phyloP scores from a whole-genome alignment of 495 filamentous ascomycete species.

The Cetradonia linearis region DNA sequence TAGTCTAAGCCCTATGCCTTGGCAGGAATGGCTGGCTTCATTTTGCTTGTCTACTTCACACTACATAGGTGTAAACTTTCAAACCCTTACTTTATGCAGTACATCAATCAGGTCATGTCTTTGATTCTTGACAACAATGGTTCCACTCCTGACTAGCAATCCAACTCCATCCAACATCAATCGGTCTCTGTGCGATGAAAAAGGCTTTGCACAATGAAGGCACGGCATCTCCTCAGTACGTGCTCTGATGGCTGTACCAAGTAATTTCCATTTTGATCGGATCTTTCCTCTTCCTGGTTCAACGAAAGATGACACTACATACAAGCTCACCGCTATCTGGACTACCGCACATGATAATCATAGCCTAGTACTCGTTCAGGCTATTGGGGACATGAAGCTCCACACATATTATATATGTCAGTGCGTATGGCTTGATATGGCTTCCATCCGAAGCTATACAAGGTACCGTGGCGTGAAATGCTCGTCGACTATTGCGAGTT shows the following conservation, averaged over 20 bases:
- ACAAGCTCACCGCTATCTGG: conserved; percentile 1
- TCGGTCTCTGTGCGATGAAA: not conserved
- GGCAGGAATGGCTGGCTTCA: not conserved
- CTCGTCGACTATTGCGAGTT: not conserved
- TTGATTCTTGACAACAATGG: not conserved
- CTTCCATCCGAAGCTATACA: not conserved
- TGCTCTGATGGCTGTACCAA: not conserved
- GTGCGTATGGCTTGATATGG: conserved; percentile 15
- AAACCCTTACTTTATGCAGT: too few relatives aligned
- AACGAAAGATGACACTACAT: not conserved
- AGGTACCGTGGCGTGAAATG: conserved; percentile 1
- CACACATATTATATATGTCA: conserved; percentile 4
- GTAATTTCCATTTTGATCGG: not conserved
- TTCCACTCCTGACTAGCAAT: not conserved
- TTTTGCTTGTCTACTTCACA: not conserved
- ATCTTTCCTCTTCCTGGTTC: not conserved
- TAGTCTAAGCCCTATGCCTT: not conserved
- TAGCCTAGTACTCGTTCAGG: not conserved
- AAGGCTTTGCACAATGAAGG: not conserved
- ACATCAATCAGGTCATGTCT: too few relatives aligned
- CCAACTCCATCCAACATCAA: not conserved
- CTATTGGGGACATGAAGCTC: conserved; percentile 1
- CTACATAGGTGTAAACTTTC: not conserved
- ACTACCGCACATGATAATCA: not conserved
- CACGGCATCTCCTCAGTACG: not conserved